These are phyloP conservation scores for Aspergillus thermomutatus DNA, from an alignment of 2,329 filamentous ascomycete genomes.

Conservation along the genomic window DNA sequence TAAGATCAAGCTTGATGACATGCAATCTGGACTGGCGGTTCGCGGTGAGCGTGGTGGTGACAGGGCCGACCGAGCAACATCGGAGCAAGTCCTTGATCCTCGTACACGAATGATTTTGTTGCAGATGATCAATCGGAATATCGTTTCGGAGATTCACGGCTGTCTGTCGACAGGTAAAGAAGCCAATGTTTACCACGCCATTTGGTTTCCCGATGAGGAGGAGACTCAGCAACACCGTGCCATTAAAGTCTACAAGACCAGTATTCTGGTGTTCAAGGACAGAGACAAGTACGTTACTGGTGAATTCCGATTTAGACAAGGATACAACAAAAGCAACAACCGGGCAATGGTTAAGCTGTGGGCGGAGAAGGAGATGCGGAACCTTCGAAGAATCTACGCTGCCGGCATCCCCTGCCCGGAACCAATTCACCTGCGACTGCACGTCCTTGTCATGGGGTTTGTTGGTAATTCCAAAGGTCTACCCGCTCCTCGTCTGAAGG, in stretches of 20 bases:
- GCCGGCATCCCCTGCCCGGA: constrained; percentile 89
- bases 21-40: constrained; percentile 51
- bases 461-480: constrained; percentile 82
- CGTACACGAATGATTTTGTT: constrained; percentile 92
- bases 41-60: constrained; percentile 54
- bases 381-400: constrained; percentile 76
- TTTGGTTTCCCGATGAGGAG: constrained; percentile 57
- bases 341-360: constrained; percentile 97
- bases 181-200: constrained; percentile 93
- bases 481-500: constrained; percentile 82
- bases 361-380: constrained; percentile 98
- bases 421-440: constrained; percentile 82
- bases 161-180: constrained; percentile 97
- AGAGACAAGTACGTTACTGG: constrained; percentile 92
- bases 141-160: constrained; percentile 88
- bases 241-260: constrained; percentile 99
- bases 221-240: constrained; percentile 66
- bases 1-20: constrained; percentile 75
- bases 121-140: constrained; percentile 89
- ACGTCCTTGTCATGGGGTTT: constrained; percentile 94
- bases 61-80: constrained; percentile 89
- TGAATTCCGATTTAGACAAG: constrained; percentile 85
- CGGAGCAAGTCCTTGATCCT: constrained; percentile 90
- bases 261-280: constrained; percentile 97
- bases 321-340: constrained; percentile 92